phyloP scores from a whole-genome alignment of 441 rosid species.

The Gossypium gossypioides region DNA sequence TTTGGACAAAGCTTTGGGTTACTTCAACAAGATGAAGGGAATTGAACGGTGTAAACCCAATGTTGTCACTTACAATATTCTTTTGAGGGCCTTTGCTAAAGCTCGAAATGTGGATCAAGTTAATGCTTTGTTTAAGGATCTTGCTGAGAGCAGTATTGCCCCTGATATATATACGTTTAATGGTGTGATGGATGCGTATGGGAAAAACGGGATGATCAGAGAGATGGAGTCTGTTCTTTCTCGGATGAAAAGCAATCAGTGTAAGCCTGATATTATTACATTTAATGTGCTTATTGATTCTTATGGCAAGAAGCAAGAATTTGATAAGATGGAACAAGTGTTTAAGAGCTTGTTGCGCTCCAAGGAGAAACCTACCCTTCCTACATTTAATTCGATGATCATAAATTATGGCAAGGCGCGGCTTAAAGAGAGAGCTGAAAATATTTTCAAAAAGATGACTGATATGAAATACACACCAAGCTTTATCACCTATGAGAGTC shows the following conservation, averaged over 20 bases:
- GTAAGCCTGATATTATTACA: conserved; percentile 74
- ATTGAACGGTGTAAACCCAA: conserved; percentile 68
- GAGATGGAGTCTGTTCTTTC: conserved; percentile 70
- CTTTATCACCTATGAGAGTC: conserved; percentile 64
- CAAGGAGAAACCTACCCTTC: conserved; percentile 74
- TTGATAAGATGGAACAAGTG: conserved; percentile 90
- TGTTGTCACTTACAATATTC: conserved; percentile 78
- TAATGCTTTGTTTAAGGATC: conserved; percentile 60
- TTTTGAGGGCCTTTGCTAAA: conserved; percentile 75
- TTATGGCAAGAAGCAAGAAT: conserved; percentile 72
- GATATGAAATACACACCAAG: conserved; percentile 59
- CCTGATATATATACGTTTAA: conserved; percentile 70
- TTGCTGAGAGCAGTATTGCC: conserved; percentile 46
- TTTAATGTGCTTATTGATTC: conserved; percentile 74
- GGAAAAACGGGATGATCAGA: conserved; percentile 37
- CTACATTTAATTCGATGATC: conserved; percentile 86
- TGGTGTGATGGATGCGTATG: conserved; percentile 91
- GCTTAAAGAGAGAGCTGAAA: conserved; percentile 59
- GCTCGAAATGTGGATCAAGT: conserved; percentile 64
- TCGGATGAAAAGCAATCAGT: conserved; percentile 56
- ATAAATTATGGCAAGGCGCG: conserved; percentile 78
- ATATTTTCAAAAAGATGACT: conserved; percentile 43
- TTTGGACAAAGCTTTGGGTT: conserved; percentile 43
- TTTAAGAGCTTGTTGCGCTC: conserved; percentile 65
- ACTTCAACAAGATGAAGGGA: conserved; percentile 71